Evolutionary conservation across 1,139 yeast genomes (phyloP).

Genomic region (Saccharomycopsis phalli): DNA sequence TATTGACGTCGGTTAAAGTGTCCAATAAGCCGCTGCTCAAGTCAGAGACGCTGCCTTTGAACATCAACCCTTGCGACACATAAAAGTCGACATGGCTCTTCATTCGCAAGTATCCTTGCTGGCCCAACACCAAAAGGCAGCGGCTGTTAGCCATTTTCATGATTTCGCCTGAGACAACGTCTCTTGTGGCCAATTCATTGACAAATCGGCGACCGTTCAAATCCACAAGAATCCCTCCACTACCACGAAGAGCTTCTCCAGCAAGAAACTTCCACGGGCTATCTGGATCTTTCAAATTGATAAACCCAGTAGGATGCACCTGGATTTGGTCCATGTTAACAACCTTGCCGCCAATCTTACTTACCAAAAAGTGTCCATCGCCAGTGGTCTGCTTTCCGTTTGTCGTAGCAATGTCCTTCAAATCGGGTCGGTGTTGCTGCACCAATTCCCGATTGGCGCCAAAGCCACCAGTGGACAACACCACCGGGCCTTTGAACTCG

Average conservation of each 20-base stretch:
- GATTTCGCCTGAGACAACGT: constrained; percentile 96
- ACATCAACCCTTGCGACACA: constrained; percentile 92
- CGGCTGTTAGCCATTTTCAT: constrained; percentile 98
- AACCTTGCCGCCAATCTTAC: constrained; percentile 47
- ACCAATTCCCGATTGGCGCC: constrained; percentile 35
- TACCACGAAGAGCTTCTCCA: constrained; percentile 99
- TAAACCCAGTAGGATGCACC: constrained; percentile 99
- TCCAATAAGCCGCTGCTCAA: no score
- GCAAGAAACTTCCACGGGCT: constrained; percentile 69
- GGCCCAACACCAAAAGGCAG: constrained; percentile 20
- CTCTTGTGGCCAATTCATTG: constrained; percentile 96
- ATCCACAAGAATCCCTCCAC: constrained; percentile 95
- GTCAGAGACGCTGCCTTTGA: constrained; percentile 91
- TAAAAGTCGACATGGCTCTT: constrained; percentile 95
- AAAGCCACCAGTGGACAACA: constrained; percentile 72
- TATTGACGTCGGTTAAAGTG: no score
- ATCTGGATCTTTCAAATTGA: constrained; percentile 81
- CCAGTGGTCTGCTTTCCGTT: constrained; percentile 74
- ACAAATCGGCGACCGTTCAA: constrained; percentile 99
- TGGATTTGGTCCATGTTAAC: constrained; percentile 91
- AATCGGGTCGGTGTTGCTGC: constrained; percentile 52
- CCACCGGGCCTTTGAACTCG: constrained; percentile 29
- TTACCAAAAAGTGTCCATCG: constrained; percentile 61
- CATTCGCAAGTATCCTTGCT: constrained; percentile 84
- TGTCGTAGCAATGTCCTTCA: constrained; percentile 56